Percentiles rank a stretch among this genome's conserved stretches.
These are phyloP conservation scores for Penicillium sp. DNA, from an alignment of 2,329 filamentous ascomycete species.

Conservation along the genomic window DNA sequence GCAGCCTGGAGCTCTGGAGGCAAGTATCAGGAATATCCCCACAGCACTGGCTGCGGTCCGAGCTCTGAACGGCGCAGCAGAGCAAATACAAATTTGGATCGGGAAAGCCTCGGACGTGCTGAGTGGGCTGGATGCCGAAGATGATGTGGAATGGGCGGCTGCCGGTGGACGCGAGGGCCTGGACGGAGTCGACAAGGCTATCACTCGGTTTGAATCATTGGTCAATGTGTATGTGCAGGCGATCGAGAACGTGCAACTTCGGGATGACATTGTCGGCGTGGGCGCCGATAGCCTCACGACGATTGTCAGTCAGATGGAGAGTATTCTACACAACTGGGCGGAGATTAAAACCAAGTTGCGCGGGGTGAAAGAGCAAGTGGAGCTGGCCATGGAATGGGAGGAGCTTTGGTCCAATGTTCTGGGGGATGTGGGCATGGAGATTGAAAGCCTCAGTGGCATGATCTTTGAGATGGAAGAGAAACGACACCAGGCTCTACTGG, in stretches of 20 bases:
- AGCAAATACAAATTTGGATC: slow-evolving; percentile 93
- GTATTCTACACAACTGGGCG: slow-evolving; percentile 76
- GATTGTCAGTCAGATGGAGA: slow-evolving; percentile 84
- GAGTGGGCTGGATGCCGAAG: slow-evolving; percentile 81
- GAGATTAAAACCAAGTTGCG: slow-evolving; percentile 72
- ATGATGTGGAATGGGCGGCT: slow-evolving; percentile 93
- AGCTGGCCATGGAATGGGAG: slow-evolving; percentile 98
- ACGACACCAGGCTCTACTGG: slow-evolving; percentile 68
- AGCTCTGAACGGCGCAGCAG: slow-evolving; percentile 77
- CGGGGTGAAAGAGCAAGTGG: slow-evolving; percentile 80
- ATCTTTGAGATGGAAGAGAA: slow-evolving; percentile 99
- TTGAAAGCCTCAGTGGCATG: slow-evolving; percentile 69
- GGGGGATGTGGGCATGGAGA: slow-evolving; percentile 86
- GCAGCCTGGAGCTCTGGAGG: slow-evolving; percentile 74
- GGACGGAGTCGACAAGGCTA: slow-evolving; percentile 59
- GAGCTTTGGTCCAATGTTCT: slow-evolving; percentile 92
- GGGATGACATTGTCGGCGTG: slow-evolving; percentile 68
- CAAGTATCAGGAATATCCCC: slow-evolving; percentile 75
- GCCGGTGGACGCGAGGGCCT: slow-evolving; percentile 63
- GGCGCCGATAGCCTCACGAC: slow-evolving; percentile 63
- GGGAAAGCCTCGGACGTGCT: slow-evolving; percentile 86
- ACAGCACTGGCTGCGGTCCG: slow-evolving; percentile 77
- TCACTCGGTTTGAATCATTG: slow-evolving; percentile 76
- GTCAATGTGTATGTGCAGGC: slow-evolving; percentile 89
- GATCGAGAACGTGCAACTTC: slow-evolving; percentile 83